Evolutionary conservation across 371 early-diverging fungal genomes (phyloP).

Genomic region (Rhizomucor pusillus): DNA sequence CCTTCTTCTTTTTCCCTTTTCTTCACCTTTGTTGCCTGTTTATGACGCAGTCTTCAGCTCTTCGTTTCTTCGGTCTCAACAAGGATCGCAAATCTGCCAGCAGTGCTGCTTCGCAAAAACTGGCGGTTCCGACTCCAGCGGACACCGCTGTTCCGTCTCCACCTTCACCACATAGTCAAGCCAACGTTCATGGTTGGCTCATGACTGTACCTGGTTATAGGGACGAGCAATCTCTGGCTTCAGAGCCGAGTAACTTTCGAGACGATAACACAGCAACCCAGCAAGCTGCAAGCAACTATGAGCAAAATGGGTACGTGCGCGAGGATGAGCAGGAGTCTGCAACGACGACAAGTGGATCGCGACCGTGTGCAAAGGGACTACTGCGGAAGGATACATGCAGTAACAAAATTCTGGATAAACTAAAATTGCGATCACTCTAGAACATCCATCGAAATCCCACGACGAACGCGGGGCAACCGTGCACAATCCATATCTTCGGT

Average conservation of each 20-base stretch:
- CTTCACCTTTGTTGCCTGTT: not conserved
- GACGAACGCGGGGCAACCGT: constrained; percentile 17
- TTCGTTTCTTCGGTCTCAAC: constrained; percentile 9
- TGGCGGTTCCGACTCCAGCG: not conserved
- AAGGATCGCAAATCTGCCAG: not conserved
- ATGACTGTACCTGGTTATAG: constrained; percentile 18
- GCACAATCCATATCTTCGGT: constrained; percentile 37
- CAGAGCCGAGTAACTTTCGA: constrained; percentile 1
- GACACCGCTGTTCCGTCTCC: not conserved
- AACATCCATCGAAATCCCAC: constrained; percentile 9
- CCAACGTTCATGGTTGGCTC: constrained; percentile 16
- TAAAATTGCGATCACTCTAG: not conserved
- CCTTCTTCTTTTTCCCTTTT: not conserved
- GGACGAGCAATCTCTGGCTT: not conserved
- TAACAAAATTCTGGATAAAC: not conserved
- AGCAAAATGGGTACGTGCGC: constrained; percentile 10
- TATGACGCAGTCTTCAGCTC: constrained; percentile 11
- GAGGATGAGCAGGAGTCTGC: not conserved
- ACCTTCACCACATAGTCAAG: not conserved
- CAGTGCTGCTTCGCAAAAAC: not conserved
- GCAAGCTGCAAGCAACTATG: constrained; percentile 3
- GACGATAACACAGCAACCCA: not conserved
- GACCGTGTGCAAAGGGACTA: too few species aligned
- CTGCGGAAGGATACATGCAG: too few species aligned
- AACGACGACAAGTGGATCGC: not conserved